Conservation (phyloP, 306 rosid species). For the Boehmeria nivea region DNA sequence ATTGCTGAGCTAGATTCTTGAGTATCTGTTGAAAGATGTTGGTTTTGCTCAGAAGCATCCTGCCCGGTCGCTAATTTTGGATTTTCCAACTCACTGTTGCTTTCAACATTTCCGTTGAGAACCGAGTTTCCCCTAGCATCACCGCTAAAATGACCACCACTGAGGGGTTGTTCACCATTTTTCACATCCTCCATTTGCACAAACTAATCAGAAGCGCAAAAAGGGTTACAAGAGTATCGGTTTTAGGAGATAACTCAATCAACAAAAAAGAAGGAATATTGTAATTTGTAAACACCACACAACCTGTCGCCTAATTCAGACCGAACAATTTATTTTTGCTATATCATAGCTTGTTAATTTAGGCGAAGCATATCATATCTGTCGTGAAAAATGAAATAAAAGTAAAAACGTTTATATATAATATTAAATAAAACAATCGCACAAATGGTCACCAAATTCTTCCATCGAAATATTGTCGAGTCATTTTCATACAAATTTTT, state of each 20-base stretch:
- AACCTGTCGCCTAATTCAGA: too few relatives aligned
- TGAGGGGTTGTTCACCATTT: conserved; percentile 34
- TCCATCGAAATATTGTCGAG: too few relatives aligned
- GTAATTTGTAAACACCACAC: too few relatives aligned
- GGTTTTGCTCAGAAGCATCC: conserved; percentile 35
- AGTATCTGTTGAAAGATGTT: conserved; percentile 22
- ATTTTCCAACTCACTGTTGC: conserved; percentile 24
- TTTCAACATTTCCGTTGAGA: conserved; percentile 38
- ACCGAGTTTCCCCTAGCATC: conserved; percentile 27
- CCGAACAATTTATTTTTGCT: too few relatives aligned
- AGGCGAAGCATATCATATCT: too few relatives aligned
- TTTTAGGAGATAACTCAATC: too few relatives aligned
- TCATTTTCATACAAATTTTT: too few relatives aligned
- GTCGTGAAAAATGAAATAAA: too few relatives aligned
- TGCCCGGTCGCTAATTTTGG: conserved; percentile 17
- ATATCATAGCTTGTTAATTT: too few relatives aligned
- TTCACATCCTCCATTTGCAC: conserved; percentile 55
- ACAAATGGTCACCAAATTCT: too few relatives aligned
- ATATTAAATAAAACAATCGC: too few relatives aligned
- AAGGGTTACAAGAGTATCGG: conserved; percentile 13
- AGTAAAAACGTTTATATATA: too few relatives aligned
- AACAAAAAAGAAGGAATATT: background rate
- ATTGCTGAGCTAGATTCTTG: conserved; percentile 23
- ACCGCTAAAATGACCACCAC: conserved; percentile 19
- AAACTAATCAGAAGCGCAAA: conserved; percentile 25